Evolutionary conservation across 257 asterid species (phyloP).

Genomic region (Jacaranda mimosifolia): DNA sequence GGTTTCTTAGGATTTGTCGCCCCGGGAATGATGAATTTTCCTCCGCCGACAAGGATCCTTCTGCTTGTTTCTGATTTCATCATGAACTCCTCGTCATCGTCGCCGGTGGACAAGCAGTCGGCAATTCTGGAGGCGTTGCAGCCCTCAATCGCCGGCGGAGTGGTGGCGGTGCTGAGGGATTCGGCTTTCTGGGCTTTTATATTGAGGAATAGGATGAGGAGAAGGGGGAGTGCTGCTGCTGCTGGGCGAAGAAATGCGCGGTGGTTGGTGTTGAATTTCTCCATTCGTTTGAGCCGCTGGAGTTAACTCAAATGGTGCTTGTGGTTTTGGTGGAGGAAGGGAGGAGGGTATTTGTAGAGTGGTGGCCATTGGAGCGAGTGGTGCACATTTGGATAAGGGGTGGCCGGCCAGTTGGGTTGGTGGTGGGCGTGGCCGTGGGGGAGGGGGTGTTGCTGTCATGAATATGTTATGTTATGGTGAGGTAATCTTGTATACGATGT

Average conservation of each 20-base stretch:
- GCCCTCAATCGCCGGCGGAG: not conserved
- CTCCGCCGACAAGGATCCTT: not conserved
- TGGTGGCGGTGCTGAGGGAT: not conserved
- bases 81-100: constrained; percentile 20
- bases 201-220: not conserved
- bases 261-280: not conserved
- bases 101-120: constrained; percentile 26
- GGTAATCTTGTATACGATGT: too few species aligned
- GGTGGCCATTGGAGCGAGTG: too few species aligned
- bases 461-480: too few species aligned
- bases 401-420: too few species aligned
- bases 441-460: too few species aligned
- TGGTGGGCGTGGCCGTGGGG: too few species aligned
- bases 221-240: not conserved
- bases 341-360: too few species aligned
- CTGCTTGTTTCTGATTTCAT: constrained; percentile 39
- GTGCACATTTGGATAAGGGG: too few species aligned
- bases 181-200: not conserved
- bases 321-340: too few species aligned
- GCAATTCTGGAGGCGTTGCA: constrained; percentile 4
- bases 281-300: too few species aligned
- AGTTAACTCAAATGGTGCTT: too few species aligned
- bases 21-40: rapidly evolving
- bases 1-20: rapidly evolving
- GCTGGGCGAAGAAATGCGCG: not conserved